Evolutionary conservation across 2,329 filamentous ascomycete species (phyloP).

Genomic region (Xylariaceae sp.): DNA sequence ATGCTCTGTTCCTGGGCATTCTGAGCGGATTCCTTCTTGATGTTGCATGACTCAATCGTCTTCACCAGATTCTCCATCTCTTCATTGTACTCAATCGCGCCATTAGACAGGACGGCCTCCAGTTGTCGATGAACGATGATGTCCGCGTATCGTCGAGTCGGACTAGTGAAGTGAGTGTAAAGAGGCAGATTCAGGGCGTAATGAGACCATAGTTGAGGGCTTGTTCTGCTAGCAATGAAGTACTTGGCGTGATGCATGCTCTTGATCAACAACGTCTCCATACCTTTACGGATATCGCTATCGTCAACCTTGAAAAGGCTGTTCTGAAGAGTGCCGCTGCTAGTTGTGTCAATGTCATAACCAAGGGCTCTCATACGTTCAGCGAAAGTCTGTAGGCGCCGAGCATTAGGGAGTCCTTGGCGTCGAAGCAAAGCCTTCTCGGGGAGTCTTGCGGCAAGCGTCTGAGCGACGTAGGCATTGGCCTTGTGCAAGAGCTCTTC

Average conservation of each 20-base stretch:
- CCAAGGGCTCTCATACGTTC: slow-evolving; percentile 90
- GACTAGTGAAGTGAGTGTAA: slow-evolving; percentile 97
- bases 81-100: slow-evolving; percentile 77
- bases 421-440: slow-evolving; percentile 90
- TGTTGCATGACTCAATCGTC: slow-evolving; percentile 93
- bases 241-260: slow-evolving; percentile 96
- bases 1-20: slow-evolving; percentile 98
- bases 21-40: slow-evolving; percentile 97
- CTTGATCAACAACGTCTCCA: slow-evolving; percentile 94
- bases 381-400: slow-evolving; percentile 82
- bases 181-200: slow-evolving; percentile 88
- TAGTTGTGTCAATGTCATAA: slow-evolving; percentile 82
- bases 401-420: slow-evolving; percentile 77
- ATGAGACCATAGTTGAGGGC: slow-evolving; percentile 74
- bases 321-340: slow-evolving; percentile 87
- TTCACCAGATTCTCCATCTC: slow-evolving; percentile 85
- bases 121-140: slow-evolving; percentile 93
- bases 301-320: slow-evolving; percentile 93
- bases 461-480: slow-evolving; percentile 83
- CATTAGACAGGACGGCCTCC: slow-evolving; percentile 77
- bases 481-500: slow-evolving; percentile 94
- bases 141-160: slow-evolving; percentile 89
- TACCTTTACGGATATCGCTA: slow-evolving; percentile 84
- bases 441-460: slow-evolving; percentile 70
- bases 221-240: slow-evolving; percentile 74